These are phyloP conservation scores for Alnus glutinosa DNA, from an alignment of 306 rosid species.

Conservation along the genomic window DNA sequence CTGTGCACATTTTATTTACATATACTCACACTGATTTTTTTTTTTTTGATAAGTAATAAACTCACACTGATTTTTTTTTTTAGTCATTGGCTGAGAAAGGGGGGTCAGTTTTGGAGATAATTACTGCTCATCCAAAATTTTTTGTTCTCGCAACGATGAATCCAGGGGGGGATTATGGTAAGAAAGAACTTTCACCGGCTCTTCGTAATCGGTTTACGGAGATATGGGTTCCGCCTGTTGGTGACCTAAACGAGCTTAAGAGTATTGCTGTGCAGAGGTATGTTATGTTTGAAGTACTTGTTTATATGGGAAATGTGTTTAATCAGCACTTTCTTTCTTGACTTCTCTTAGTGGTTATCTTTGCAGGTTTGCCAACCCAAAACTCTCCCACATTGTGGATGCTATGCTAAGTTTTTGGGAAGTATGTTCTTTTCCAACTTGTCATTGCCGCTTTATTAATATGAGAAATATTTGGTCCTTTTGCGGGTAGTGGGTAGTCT, in stretches of 20 bases:
- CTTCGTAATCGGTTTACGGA: conserved; percentile 95
- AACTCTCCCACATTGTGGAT: conserved; percentile 48
- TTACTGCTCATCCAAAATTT: conserved; percentile 67
- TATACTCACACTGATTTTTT: conserved; percentile 3
- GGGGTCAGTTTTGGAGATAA: conserved; percentile 69
- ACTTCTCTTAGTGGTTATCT: not conserved
- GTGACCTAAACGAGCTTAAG: conserved; percentile 64
- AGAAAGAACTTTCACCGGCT: conserved; percentile 86
- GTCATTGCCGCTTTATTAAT: not conserved
- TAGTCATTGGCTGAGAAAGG: conserved; percentile 94
- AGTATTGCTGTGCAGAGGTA: conserved; percentile 70
- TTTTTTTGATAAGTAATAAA: too few relatives aligned
- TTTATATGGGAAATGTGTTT: not conserved
- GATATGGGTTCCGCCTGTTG: conserved; percentile 94
- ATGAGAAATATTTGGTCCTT: too few relatives aligned
- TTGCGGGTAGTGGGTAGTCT: too few relatives aligned
- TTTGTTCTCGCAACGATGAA: conserved; percentile 95
- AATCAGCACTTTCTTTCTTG: not conserved
- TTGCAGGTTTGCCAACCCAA: conserved; percentile 59
- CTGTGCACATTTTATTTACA: not conserved
- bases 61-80: conserved; percentile 3
- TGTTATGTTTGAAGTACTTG: not conserved
- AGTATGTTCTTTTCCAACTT: conserved; percentile 41
- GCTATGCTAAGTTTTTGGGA: conserved; percentile 79
- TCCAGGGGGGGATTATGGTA: conserved; percentile 99